Conservation (phyloP, 345 rosid genomes). For the Boechera stricta region DNA sequence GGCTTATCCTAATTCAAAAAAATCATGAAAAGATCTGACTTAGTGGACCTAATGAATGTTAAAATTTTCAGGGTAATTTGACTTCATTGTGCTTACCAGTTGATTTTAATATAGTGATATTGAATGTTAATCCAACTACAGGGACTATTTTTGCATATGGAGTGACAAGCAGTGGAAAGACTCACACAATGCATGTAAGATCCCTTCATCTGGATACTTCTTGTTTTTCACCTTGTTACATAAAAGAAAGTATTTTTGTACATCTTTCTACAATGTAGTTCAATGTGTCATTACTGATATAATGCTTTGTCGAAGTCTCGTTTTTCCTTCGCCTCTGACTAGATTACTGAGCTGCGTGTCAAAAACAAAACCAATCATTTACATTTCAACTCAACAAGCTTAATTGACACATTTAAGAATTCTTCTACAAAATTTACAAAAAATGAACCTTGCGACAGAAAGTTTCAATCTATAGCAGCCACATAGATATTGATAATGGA, state of each 20-base stretch:
- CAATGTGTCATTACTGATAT: conserved; percentile 4
- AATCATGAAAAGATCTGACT: background rate
- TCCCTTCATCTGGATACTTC: conserved; percentile 31
- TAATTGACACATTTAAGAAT: too few species aligned
- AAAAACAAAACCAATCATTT: too few species aligned
- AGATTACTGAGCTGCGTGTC: background rate
- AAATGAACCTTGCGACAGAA: too few species aligned
- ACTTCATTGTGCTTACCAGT: conserved; percentile 1
- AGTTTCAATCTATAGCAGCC: too few species aligned
- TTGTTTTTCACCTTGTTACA: conserved; percentile 18
- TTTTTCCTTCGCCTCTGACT: background rate
- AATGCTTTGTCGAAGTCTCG: background rate
- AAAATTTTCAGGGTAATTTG: conserved; percentile 9
- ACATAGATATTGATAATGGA: too few species aligned
- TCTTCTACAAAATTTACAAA: too few species aligned
- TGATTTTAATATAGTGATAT: conserved; percentile 29
- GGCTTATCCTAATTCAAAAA: conserved; percentile 7
- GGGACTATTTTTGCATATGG: conserved; percentile 99
- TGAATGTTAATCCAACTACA: conserved; percentile 47
- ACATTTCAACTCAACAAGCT: too few species aligned
- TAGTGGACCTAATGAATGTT: conserved; percentile 15
- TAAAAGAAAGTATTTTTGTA: background rate
- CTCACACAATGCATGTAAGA: conserved; percentile 99
- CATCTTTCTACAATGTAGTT: conserved; percentile 12
- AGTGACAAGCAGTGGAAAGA: conserved; percentile 99